Conservation (phyloP, 148 eudicot species). For the Silene latifolia region DNA sequence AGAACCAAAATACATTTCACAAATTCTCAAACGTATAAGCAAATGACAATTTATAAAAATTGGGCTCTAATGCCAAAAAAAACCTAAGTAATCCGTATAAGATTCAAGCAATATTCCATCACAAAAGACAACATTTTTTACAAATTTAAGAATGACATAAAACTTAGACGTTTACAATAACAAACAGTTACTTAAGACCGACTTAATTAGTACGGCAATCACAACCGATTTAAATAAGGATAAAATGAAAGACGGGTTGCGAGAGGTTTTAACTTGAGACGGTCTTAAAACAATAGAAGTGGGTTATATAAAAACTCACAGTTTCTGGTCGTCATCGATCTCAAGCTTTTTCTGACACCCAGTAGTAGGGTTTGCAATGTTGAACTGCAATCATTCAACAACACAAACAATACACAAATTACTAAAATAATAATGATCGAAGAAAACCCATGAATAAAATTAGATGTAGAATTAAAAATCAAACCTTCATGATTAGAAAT, state of each 20-base stretch:
- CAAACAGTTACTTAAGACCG: too few relatives aligned
- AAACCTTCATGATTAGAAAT: slow-evolving; percentile 6
- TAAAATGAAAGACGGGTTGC: too few relatives aligned
- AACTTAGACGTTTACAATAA: too few relatives aligned
- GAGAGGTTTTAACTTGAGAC: too few relatives aligned
- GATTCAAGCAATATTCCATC: neutral
- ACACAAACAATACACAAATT: neutral
- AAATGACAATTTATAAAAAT: too few relatives aligned
- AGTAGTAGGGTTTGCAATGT: slow-evolving; percentile 82
- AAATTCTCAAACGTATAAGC: too few relatives aligned
- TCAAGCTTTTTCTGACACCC: slow-evolving; percentile 96
- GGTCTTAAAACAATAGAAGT: neutral
- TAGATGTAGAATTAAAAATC: neutral
- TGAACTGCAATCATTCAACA: slow-evolving; percentile 42
- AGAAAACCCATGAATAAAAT: neutral
- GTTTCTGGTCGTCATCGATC: slow-evolving; percentile 84
- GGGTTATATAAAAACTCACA: slow-evolving; percentile 33
- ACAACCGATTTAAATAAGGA: too few relatives aligned
- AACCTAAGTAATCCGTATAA: too few relatives aligned
- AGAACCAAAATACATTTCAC: neutral
- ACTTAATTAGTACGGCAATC: neutral
- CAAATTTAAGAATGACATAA: neutral
- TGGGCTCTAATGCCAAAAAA: too few relatives aligned
- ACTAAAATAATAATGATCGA: neutral
- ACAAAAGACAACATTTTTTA: neutral